phyloP scores from a whole-genome alignment of 1,284 basidiomycete genomes.

The Irpex sp. region DNA sequence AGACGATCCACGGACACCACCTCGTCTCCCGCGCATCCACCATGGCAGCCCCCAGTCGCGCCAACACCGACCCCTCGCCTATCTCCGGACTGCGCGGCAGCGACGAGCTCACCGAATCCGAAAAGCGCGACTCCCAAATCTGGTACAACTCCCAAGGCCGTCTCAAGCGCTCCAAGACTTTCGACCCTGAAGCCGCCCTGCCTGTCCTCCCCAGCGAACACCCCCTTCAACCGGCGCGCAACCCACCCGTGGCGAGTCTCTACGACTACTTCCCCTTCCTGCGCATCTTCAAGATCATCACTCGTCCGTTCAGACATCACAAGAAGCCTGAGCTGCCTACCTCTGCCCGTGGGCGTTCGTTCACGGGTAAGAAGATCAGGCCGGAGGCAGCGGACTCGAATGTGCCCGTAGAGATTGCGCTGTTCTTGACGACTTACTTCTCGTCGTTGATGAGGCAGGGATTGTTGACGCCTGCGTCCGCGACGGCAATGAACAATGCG shows the following conservation, averaged over 20 bases:
- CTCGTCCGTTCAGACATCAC: conserved; percentile 28
- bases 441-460: conserved; percentile 43
- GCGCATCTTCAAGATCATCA: conserved; percentile 47
- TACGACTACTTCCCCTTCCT: conserved; percentile 59
- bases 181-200: conserved; percentile 57
- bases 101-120: conserved; percentile 14
- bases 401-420: conserved; percentile 59
- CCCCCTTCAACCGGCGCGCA: conserved; percentile 49
- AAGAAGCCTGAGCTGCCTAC: conserved; percentile 18
- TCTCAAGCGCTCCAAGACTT: conserved; percentile 26
- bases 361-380: conserved; percentile 38
- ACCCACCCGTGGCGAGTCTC: conserved; percentile 44
- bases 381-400: conserved; percentile 52
- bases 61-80: conserved; percentile 10
- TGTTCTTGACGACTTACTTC: conserved; percentile 55
- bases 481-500: conserved; percentile 44
- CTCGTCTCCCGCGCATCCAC: conserved; percentile 18
- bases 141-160: conserved; percentile 20
- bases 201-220: conserved; percentile 45
- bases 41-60: conserved; percentile 12
- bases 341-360: conserved; percentile 21
- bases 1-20: conserved; percentile 17
- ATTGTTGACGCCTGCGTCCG: conserved; percentile 47
- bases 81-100: not conserved
- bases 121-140: conserved; percentile 13